phyloP scores from a whole-genome alignment of 2,329 filamentous ascomycete species.

The Fusarium redolens region DNA sequence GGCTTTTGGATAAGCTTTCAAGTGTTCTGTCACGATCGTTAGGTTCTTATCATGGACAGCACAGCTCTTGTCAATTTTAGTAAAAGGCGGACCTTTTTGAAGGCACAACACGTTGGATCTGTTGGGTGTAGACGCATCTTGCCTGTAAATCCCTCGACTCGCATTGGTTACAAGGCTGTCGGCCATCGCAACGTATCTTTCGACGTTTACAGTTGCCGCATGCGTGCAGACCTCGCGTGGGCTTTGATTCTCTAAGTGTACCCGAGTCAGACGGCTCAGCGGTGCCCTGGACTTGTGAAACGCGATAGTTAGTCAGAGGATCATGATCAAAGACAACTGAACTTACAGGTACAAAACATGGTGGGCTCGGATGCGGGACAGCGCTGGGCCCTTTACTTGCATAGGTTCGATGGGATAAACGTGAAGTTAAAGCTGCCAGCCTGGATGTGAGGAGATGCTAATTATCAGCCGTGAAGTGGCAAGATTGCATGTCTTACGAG shows the following conservation, averaged over 20 bases:
- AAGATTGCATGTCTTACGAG: not conserved
- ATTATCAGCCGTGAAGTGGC: not conserved
- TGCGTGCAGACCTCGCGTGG: not conserved
- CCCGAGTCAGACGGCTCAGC: not conserved
- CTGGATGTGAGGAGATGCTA: not conserved
- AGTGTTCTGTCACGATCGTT: not conserved
- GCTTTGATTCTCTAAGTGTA: not conserved
- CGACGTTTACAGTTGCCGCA: constrained; percentile 1
- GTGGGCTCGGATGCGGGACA: not conserved
- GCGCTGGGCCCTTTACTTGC: not conserved
- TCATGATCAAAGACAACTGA: too few species aligned
- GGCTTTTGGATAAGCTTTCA: not conserved
- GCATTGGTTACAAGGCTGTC: constrained; percentile 5
- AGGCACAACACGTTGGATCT: not conserved
- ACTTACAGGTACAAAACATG: constrained; percentile 5
- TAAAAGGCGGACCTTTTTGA: not conserved
- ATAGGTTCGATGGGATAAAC: not conserved
- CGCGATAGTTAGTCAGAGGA: not conserved
- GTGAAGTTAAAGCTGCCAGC: not conserved
- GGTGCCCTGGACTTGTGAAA: not conserved
- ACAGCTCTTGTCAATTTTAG: not conserved
- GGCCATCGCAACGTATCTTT: constrained; percentile 8
- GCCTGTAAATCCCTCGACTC: not conserved
- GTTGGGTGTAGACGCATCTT: not conserved
- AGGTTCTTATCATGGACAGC: not conserved